A percentile compares a stretch with the other conserved stretches of the same genome.
Evolutionary conservation across 140 eudicot species (phyloP).

Genomic region (Senecio squalidus): DNA sequence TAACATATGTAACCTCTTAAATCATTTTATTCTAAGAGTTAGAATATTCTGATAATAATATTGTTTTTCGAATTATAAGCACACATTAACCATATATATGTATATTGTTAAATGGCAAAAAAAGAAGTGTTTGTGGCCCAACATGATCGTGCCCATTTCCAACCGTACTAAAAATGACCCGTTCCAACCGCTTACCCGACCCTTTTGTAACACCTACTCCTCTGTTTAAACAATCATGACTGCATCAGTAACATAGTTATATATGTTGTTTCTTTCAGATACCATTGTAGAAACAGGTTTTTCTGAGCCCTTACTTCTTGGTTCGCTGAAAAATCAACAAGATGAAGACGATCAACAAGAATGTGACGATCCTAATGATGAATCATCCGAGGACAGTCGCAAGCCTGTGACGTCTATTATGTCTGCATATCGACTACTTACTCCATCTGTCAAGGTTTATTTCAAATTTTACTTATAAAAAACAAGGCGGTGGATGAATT

Average conservation of each 20-base stretch:
- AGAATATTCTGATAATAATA: background rate
- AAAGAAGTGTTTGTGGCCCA: background rate
- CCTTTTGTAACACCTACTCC: background rate
- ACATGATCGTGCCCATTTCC: background rate
- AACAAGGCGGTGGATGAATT: background rate
- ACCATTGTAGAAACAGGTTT: conserved; percentile 45
- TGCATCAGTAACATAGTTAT: background rate
- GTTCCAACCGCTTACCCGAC: background rate
- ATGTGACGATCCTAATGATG: conserved; percentile 47
- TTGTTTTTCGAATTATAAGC: background rate
- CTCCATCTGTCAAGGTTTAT: conserved; percentile 80
- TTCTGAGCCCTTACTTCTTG: conserved; percentile 55
- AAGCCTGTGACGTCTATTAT: conserved; percentile 76
- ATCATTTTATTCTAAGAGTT: background rate
- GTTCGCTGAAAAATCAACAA: conserved; percentile 31
- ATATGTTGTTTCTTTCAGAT: conserved; percentile 20
- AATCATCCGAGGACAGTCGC: conserved; percentile 42
- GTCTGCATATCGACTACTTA: conserved; percentile 83
- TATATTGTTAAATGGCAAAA: background rate
- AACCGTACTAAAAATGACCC: background rate
- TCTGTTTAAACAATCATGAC: background rate
- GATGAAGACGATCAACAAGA: conserved; percentile 59
- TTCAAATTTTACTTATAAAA: background rate
- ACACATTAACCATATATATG: background rate
- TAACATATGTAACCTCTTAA: background rate